Conservation (phyloP, 768 basidiomycete species). For the Lepiota brunneoincarnata region DNA sequence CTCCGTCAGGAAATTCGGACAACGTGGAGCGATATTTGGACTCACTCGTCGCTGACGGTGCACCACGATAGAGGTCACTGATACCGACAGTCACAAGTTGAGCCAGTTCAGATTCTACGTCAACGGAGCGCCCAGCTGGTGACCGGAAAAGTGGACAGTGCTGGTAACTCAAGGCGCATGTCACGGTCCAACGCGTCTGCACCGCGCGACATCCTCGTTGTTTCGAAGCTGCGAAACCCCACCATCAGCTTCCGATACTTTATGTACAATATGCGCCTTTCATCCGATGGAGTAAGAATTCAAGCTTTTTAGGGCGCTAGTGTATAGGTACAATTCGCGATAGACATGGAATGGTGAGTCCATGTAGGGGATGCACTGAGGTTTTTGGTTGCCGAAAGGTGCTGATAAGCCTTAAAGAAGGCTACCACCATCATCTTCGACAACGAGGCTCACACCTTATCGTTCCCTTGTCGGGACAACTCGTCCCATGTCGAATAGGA, state of each 20-base stretch:
- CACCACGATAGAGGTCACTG: background rate
- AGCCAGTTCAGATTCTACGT: background rate
- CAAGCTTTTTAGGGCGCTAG: background rate
- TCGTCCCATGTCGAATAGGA: no score
- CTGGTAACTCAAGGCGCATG: background rate
- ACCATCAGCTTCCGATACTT: background rate
- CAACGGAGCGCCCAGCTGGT: background rate
- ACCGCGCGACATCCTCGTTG: slow-evolving; percentile 12
- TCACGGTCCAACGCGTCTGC: background rate
- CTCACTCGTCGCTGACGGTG: background rate
- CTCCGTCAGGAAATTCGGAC: background rate
- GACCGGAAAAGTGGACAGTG: background rate
- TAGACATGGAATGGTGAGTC: background rate
- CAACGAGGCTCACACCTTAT: no score
- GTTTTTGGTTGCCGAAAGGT: background rate
- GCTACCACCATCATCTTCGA: no score
- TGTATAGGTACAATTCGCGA: background rate
- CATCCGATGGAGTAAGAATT: slow-evolving; percentile 1
- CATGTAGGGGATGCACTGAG: background rate
- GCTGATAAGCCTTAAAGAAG: background rate
- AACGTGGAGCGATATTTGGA: background rate
- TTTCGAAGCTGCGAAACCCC: background rate
- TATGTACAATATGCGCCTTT: background rate
- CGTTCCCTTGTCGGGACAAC: no score
- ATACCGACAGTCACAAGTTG: background rate